A percentile compares a stretch with the other conserved stretches of the same genome.
Conservation (phyloP, 106 monocot species). For the Acorus calamus region DNA sequence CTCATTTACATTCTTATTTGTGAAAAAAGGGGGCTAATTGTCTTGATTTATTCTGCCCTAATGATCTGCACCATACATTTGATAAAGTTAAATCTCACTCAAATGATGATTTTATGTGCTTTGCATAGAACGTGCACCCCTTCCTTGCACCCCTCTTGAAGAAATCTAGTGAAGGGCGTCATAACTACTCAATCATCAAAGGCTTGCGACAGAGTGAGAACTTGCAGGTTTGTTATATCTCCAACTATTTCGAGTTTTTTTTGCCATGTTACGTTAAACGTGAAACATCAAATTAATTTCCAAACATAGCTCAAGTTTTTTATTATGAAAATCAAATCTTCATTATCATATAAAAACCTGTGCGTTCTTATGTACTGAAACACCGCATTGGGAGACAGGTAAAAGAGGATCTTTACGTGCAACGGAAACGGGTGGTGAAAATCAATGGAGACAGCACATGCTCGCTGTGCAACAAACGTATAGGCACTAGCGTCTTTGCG, state of each 20-base stretch:
- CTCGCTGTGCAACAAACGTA: constrained; percentile 80
- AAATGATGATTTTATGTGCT: neutral
- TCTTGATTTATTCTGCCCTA: too few species aligned
- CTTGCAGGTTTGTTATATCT: constrained; percentile 55
- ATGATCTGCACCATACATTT: too few species aligned
- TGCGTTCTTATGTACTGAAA: too few species aligned
- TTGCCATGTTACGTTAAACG: too few species aligned
- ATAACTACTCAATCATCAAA: constrained; percentile 79
- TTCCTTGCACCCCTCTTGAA: constrained; percentile 90
- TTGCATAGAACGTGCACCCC: constrained; percentile 59
- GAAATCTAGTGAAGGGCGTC: constrained; percentile 84
- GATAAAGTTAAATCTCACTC: too few species aligned
- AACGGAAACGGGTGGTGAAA: constrained; percentile 51
- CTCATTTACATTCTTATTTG: too few species aligned
- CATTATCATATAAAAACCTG: too few species aligned
- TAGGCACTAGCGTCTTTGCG: constrained; percentile 91
- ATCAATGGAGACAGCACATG: constrained; percentile 85
- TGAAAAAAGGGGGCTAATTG: too few species aligned
- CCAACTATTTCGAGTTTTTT: too few species aligned
- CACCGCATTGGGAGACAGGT: constrained; percentile 29
- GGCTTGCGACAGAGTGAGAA: constrained; percentile 71
- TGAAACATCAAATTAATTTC: too few species aligned
- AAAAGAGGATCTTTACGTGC: constrained; percentile 76
- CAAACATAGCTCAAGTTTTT: too few species aligned
- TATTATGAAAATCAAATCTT: too few species aligned